Conservation (phyloP, 768 basidiomycete species). For the Leucosporidium scottii region DNA sequence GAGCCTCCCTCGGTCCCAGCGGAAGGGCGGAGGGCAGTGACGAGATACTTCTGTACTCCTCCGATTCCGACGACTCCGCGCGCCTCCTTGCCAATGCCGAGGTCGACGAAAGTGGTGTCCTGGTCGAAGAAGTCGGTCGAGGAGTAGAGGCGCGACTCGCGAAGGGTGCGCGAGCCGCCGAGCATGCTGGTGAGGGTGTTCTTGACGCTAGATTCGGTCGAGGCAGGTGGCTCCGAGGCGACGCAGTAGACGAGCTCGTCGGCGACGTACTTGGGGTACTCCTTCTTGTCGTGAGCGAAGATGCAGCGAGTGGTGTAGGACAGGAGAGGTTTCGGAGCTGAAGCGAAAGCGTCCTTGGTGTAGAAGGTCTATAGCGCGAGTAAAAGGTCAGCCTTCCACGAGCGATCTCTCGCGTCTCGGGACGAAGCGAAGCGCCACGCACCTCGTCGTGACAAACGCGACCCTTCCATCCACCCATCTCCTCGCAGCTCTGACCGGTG, state of each 20-base stretch:
- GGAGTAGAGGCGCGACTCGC: slow-evolving; percentile 60
- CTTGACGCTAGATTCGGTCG: slow-evolving; percentile 7
- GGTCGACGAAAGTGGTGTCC: slow-evolving; percentile 63
- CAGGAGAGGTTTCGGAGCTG: slow-evolving; percentile 55
- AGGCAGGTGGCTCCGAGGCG: slow-evolving; percentile 59
- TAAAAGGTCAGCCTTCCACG: not conserved
- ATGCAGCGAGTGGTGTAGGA: slow-evolving; percentile 68
- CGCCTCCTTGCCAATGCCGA: slow-evolving; percentile 72
- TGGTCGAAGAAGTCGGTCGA: slow-evolving; percentile 74
- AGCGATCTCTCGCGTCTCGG: not conserved
- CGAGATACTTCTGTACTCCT: slow-evolving; percentile 83
- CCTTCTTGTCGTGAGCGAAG: slow-evolving; percentile 78
- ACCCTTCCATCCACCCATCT: slow-evolving; percentile 49
- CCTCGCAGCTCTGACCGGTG: slow-evolving; percentile 63
- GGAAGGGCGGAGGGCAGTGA: slow-evolving; percentile 76
- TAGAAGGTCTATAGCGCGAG: slow-evolving; percentile 62
- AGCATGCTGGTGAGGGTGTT: slow-evolving; percentile 40
- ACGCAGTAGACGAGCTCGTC: slow-evolving; percentile 79
- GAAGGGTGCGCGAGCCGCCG: slow-evolving; percentile 47
- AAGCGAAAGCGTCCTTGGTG: slow-evolving; percentile 73
- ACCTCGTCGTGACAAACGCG: slow-evolving; percentile 67
- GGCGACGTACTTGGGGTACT: slow-evolving; percentile 72
- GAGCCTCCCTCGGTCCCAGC: slow-evolving; percentile 38
- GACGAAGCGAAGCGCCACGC: slow-evolving; percentile 33
- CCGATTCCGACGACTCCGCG: slow-evolving; percentile 88